These are phyloP conservation scores for Lachnellula suecica DNA, from an alignment of 2,329 filamentous ascomycete genomes.

Conservation along the genomic window DNA sequence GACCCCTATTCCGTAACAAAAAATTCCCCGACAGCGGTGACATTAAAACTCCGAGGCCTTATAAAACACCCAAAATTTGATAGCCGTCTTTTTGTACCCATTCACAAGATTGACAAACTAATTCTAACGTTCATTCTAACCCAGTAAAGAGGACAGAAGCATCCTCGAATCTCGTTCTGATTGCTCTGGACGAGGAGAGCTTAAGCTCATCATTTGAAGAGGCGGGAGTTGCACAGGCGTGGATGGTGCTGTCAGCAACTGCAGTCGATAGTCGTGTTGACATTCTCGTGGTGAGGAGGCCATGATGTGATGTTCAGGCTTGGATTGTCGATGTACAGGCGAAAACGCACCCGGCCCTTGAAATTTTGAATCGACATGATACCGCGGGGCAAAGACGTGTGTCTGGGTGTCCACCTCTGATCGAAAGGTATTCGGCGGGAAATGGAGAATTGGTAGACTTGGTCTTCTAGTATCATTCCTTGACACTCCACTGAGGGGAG, in stretches of 20 bases:
- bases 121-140: no score
- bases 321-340: conserved; percentile 11
- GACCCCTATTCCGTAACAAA: not conserved
- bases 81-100: not conserved
- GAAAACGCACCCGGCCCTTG: conserved; percentile 10
- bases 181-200: conserved; percentile 11
- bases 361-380: conserved; percentile 19
- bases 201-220: conserved; percentile 17
- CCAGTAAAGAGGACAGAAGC: conserved; percentile 31
- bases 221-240: conserved; percentile 33
- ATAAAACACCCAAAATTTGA: not conserved
- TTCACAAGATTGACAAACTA: no score
- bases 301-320: conserved; percentile 9
- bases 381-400: conserved; percentile 22
- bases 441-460: conserved; percentile 29
- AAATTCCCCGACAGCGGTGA: not conserved
- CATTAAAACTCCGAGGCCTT: not conserved
- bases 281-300: conserved; percentile 20
- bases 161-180: conserved; percentile 31
- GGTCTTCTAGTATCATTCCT: conserved; percentile 24
- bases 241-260: conserved; percentile 28
- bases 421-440: conserved; percentile 22
- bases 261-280: conserved; percentile 16
- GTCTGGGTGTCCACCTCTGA: conserved; percentile 24
- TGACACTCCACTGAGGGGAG: conserved; percentile 25